Conservation (phyloP, 2,329 filamentous ascomycete genomes). For the Cyphellophora attinorum region DNA sequence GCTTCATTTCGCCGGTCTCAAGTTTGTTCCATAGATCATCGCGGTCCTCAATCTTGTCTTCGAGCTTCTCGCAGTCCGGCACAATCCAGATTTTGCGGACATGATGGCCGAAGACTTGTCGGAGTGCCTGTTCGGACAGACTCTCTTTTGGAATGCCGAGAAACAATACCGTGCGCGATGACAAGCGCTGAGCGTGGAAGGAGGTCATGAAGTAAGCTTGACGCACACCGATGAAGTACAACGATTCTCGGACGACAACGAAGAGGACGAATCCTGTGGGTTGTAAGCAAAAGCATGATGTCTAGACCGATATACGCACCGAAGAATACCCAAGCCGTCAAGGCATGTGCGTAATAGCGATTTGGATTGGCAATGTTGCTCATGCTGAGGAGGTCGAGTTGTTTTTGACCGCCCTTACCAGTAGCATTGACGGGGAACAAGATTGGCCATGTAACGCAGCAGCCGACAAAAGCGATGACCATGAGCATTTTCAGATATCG, state of each 20-base stretch:
- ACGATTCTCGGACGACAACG: slow-evolving; percentile 73
- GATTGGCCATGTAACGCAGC: slow-evolving; percentile 75
- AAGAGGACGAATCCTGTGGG: slow-evolving; percentile 63
- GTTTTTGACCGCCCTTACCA: slow-evolving; percentile 54
- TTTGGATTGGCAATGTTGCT: slow-evolving; percentile 59
- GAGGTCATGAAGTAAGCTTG: slow-evolving; percentile 86
- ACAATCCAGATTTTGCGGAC: slow-evolving; percentile 81
- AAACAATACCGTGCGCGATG: slow-evolving; percentile 80
- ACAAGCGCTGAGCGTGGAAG: slow-evolving; percentile 72
- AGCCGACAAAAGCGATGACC: slow-evolving; percentile 71
- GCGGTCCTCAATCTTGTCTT: slow-evolving; percentile 68
- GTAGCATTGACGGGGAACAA: slow-evolving; percentile 82
- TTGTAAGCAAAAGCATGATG: not conserved
- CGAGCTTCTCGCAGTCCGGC: slow-evolving; percentile 64
- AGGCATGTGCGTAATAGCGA: slow-evolving; percentile 68
- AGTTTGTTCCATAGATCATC: slow-evolving; percentile 69
- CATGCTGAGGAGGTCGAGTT: slow-evolving; percentile 73
- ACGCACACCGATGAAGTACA: slow-evolving; percentile 83
- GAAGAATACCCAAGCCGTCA: slow-evolving; percentile 71
- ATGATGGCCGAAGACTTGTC: slow-evolving; percentile 64
- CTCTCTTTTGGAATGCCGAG: slow-evolving; percentile 73
- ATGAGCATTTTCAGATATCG: slow-evolving; percentile 74
- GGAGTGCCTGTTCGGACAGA: slow-evolving; percentile 62
- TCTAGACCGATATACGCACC: slow-evolving; percentile 27
- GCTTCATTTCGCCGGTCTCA: slow-evolving; percentile 76